Conservation (phyloP, 1,139 yeast genomes). For the Blastobotrys buckinghamii region DNA sequence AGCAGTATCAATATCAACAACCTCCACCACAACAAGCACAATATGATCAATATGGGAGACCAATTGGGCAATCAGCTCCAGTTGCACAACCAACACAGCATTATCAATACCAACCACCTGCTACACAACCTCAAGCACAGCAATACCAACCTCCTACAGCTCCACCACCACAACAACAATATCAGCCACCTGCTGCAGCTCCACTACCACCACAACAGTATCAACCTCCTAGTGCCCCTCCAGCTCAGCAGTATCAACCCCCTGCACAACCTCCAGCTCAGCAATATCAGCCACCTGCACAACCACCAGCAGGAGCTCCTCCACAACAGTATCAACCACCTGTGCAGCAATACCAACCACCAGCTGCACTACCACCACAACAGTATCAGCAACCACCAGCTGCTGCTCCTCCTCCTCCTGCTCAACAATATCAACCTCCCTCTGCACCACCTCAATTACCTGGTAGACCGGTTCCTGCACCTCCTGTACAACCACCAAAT, state of each 20-base stretch:
- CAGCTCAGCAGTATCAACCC: constrained; percentile 3
- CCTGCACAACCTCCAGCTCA: background rate
- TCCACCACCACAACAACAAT: constrained; percentile 10
- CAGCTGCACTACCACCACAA: background rate
- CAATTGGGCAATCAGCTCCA: constrained; percentile 26
- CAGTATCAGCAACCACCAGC: constrained; percentile 10
- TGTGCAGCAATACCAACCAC: background rate
- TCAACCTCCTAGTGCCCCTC: background rate
- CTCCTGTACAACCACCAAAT: constrained; percentile 7
- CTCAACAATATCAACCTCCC: no score
- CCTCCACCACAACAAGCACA: constrained; percentile 7
- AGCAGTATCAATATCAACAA: constrained; percentile 12
- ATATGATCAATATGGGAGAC: constrained; percentile 16
- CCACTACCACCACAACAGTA: background rate
- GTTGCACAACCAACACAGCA: constrained; percentile 12
- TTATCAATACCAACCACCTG: constrained; percentile 6
- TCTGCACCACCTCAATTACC: constrained; percentile 9
- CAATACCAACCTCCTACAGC: constrained; percentile 7
- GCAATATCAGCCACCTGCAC: no score
- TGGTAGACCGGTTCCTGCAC: constrained; percentile 5
- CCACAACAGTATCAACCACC: background rate
- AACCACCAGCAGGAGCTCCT: background rate
- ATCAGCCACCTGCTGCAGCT: constrained; percentile 19
- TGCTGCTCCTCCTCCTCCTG: constrained; percentile 19
- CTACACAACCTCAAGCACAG: constrained; percentile 10